phyloP scores from a whole-genome alignment of 2,329 filamentous ascomycete genomes.

The Penicillium sp. region DNA sequence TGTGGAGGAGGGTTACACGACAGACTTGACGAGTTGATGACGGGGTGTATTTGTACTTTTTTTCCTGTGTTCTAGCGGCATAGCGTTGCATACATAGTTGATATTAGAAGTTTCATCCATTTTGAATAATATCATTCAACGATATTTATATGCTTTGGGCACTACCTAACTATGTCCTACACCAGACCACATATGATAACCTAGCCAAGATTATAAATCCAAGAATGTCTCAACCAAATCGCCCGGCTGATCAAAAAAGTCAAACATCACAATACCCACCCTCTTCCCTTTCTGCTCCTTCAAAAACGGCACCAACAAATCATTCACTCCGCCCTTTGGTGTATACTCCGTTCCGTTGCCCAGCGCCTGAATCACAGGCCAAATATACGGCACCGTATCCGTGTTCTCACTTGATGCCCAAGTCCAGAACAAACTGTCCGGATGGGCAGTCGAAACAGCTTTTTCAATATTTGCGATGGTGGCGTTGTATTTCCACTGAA shows the following conservation, averaged over 20 bases:
- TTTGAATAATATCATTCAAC: too few relatives aligned
- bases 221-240: constrained; percentile 41
- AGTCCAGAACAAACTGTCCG: constrained; percentile 45
- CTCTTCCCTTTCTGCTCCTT: constrained; percentile 38
- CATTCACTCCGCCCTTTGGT: constrained; percentile 34
- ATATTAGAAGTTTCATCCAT: too few relatives aligned
- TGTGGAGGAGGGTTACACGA: constrained; percentile 35
- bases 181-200: too few relatives aligned
- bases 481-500: constrained; percentile 45
- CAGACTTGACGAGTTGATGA: too few relatives aligned
- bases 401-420: constrained; percentile 46
- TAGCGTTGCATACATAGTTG: too few relatives aligned
- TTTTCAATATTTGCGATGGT: constrained; percentile 36
- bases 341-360: constrained; percentile 31
- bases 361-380: constrained; percentile 45
- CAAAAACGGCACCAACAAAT: constrained; percentile 38
- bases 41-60: too few relatives aligned
- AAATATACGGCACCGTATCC: constrained; percentile 35
- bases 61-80: too few relatives aligned
- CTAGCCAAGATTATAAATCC: constrained; percentile 16
- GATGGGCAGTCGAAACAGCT: constrained; percentile 29
- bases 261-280: constrained; percentile 52
- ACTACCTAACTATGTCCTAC: too few relatives aligned
- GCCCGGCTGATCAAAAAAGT: constrained; percentile 46
- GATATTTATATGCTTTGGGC: too few relatives aligned